Conservation (phyloP, 495 filamentous ascomycete genomes). For the Halenospora varia region DNA sequence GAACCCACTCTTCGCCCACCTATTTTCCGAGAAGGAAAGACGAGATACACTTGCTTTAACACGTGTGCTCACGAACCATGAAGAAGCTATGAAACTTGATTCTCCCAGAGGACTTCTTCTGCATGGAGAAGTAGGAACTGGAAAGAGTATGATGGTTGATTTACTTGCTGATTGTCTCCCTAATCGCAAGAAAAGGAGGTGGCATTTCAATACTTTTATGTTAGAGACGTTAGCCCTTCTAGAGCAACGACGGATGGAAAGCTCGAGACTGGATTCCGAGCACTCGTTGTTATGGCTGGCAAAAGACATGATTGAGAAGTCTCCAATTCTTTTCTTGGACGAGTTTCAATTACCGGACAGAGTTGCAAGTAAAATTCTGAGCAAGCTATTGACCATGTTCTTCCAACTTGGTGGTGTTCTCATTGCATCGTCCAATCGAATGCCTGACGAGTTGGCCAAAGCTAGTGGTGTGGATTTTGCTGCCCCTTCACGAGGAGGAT, state of each 20-base stretch:
- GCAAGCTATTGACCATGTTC: constrained; percentile 65
- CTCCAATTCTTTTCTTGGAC: constrained; percentile 68
- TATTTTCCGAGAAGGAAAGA: constrained; percentile 31
- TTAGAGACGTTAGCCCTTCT: constrained; percentile 59
- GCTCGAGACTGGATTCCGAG: constrained; percentile 37
- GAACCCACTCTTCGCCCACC: constrained; percentile 45
- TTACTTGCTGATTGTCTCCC: constrained; percentile 65
- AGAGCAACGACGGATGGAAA: constrained; percentile 34
- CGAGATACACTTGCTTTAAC: constrained; percentile 55
- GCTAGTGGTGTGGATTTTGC: constrained; percentile 57
- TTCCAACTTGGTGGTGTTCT: constrained; percentile 72
- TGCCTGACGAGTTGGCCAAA: constrained; percentile 69
- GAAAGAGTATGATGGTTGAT: constrained; percentile 69
- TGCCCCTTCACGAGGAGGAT: constrained; percentile 40
- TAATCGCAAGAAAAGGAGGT: constrained; percentile 59
- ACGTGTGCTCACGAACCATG: constrained; percentile 53
- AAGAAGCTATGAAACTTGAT: constrained; percentile 57
- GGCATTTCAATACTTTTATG: constrained; percentile 78
- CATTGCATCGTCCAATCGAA: constrained; percentile 67
- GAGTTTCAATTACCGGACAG: constrained; percentile 73
- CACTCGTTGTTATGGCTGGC: constrained; percentile 63
- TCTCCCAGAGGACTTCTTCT: constrained; percentile 63
- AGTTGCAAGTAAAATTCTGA: constrained; percentile 64
- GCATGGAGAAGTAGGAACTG: constrained; percentile 68
- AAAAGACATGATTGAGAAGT: constrained; percentile 59